Conservation (phyloP, 495 filamentous ascomycete genomes). For the Xylaria nigripes region DNA sequence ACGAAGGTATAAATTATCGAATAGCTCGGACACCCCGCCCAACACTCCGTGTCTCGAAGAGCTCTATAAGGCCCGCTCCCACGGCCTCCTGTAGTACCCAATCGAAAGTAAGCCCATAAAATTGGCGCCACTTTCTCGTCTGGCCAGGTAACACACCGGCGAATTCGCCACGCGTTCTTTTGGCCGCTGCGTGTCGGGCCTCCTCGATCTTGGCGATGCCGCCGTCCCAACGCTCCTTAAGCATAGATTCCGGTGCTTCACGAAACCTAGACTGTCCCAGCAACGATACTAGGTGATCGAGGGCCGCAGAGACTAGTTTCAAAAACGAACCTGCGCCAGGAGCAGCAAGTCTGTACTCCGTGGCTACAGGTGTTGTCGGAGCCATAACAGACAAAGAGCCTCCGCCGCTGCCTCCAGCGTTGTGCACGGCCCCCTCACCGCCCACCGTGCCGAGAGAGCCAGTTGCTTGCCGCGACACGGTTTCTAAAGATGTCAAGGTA, state of each 20-base stretch:
- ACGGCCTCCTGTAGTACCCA: conserved; percentile 74
- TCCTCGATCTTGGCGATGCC: conserved; percentile 51
- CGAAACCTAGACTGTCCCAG: conserved; percentile 54
- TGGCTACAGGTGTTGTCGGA: conserved; percentile 6
- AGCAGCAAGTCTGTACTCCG: conserved; percentile 54
- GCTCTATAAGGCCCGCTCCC: conserved; percentile 69
- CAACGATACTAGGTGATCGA: conserved; percentile 57
- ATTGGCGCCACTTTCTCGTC: conserved; percentile 76
- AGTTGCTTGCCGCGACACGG: conserved; percentile 49
- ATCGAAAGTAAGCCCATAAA: conserved; percentile 67
- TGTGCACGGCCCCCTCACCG: conserved; percentile 47
- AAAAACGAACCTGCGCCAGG: conserved; percentile 69
- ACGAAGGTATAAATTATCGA: not conserved
- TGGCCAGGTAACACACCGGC: conserved; percentile 61
- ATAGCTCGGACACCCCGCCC: conserved; percentile 56
- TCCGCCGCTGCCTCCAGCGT: conserved; percentile 38
- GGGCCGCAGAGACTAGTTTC: conserved; percentile 57
- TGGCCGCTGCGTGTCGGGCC: conserved; percentile 45
- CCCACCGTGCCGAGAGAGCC: conserved; percentile 58
- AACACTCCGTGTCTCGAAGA: conserved; percentile 79
- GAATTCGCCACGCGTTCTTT: conserved; percentile 60
- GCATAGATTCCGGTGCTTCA: conserved; percentile 57
- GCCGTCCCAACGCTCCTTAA: conserved; percentile 77
- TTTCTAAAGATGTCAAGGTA: conserved; percentile 45
- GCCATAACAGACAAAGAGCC: conserved; percentile 10